Evolutionary conservation across 2,329 filamentous ascomycete genomes (phyloP), one percentile per base, ranked within the genome.

Genomic region (Colletotrichum destructivum): DNA sequence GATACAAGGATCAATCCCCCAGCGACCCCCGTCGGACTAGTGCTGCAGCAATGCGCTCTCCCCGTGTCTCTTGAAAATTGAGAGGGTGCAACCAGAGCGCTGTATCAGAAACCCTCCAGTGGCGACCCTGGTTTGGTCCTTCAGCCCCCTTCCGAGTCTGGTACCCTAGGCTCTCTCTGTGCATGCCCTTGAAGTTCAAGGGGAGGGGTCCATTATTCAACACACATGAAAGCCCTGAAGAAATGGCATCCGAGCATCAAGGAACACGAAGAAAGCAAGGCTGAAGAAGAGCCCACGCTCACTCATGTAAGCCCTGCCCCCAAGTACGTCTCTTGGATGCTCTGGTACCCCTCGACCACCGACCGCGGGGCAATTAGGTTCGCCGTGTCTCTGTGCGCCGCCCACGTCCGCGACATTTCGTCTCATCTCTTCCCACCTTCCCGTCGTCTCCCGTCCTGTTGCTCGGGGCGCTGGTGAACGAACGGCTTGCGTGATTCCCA

Each of bases 381-480:
- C 60, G 57, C 46, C 59, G 31, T 44, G 52, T 47, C 69, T 71
- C 65, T 71, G 65, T 71, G 69, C 69, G 46, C 59, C 65, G 62
- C 62, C 46, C 61, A 44, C 57, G 66, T 52, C 67, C 55, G 62
- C 67, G 31, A 70, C 55, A 63, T 69, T 71, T 71, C 69, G 64
- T 71, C 69, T 69, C 57, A 71, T 71, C 52, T 60, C 38, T 62
- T 35, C 38, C 67, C 38, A 44, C 51, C 69, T 63, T 69, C 52
- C 69, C 65, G 69, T 69, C 52, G 16, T 59, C 54, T 69, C 59
- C 59, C 69, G 47, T 47, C 54, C 38, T 67, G 52, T 40, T 44
- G 59, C 69, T 62, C 65, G 44, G 64, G 13, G 57, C 49, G 44
- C 31, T 62, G 31, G 21, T 67, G 21, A 23, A 31, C 52, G 57